Conservation (phyloP, 2,329 filamentous ascomycete species). For the Fusarium gaditjirri region DNA sequence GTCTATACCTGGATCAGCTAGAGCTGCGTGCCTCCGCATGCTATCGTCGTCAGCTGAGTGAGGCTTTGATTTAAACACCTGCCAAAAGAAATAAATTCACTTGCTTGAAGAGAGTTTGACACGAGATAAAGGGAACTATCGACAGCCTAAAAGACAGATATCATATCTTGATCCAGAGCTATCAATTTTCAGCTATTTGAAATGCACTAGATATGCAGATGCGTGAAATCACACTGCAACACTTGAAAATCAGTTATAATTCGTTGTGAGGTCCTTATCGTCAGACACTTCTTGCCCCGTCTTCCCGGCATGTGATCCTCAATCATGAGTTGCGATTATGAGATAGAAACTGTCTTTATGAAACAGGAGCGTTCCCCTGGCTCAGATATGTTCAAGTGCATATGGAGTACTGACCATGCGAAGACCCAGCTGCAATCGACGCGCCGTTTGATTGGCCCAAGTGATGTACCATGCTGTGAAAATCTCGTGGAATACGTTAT, state of each 20-base stretch:
- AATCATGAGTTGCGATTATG: not conserved
- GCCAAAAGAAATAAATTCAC: not conserved
- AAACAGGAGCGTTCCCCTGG: not conserved
- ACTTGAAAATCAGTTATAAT: not conserved
- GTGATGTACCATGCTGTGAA: not conserved
- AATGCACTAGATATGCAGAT: not conserved
- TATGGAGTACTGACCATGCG: not conserved
- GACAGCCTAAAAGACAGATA: not conserved
- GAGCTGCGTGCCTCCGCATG: not conserved
- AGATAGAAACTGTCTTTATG: not conserved
- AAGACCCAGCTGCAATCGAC: not conserved
- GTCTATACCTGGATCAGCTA: conserved; percentile 5
- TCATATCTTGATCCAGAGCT: not conserved
- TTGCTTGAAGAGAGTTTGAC: not conserved
- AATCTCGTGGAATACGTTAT: conserved; percentile 42
- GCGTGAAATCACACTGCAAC: not conserved
- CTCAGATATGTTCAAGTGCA: no score
- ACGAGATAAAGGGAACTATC: not conserved
- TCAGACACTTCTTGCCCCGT: not conserved
- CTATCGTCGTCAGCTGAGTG: not conserved
- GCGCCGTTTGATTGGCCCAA: not conserved
- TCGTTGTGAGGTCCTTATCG: not conserved
- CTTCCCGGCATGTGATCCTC: not conserved
- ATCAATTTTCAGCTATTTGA: not conserved
- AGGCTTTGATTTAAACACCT: not conserved